Conservation (phyloP, 2,329 filamentous ascomycete genomes). For the Fusarium torulosum region DNA sequence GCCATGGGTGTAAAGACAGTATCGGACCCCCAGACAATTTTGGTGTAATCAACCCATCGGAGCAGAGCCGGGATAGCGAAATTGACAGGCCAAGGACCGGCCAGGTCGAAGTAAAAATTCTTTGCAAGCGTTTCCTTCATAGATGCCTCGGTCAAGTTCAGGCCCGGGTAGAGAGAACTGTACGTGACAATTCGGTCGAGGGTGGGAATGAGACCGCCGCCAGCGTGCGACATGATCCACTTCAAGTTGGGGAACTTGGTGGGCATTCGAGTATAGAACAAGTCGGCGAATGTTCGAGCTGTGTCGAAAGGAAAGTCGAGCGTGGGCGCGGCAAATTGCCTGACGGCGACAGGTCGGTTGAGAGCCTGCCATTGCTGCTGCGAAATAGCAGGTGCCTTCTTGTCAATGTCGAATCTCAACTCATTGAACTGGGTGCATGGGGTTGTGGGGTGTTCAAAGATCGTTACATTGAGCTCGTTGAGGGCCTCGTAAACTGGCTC, state of each 20-base stretch:
- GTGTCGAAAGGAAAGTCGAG: conserved; percentile 31
- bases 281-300: conserved; percentile 37
- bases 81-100: conserved; percentile 20
- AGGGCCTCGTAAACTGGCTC: conserved; percentile 11
- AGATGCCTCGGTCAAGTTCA: conserved; percentile 16
- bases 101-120: conserved; percentile 23
- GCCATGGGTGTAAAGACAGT: conserved; percentile 24
- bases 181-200: conserved; percentile 37
- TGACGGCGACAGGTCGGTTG: conserved; percentile 14
- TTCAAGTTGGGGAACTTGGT: conserved; percentile 39
- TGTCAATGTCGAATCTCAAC: conserved; percentile 9
- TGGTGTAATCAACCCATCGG: conserved; percentile 26
- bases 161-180: conserved; percentile 16
- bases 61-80: conserved; percentile 15
- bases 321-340: conserved; percentile 17
- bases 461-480: conserved; percentile 15
- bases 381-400: not conserved
- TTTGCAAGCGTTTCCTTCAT: conserved; percentile 9
- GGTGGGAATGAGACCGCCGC: conserved; percentile 44
- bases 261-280: conserved; percentile 39
- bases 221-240: conserved; percentile 48
- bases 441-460: conserved; percentile 25
- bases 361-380: conserved; percentile 28
- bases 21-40: conserved; percentile 22
- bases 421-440: conserved; percentile 24